phyloP scores from a whole-genome alignment of 805 yeast species.

The Kluyveromyces aestuarii region DNA sequence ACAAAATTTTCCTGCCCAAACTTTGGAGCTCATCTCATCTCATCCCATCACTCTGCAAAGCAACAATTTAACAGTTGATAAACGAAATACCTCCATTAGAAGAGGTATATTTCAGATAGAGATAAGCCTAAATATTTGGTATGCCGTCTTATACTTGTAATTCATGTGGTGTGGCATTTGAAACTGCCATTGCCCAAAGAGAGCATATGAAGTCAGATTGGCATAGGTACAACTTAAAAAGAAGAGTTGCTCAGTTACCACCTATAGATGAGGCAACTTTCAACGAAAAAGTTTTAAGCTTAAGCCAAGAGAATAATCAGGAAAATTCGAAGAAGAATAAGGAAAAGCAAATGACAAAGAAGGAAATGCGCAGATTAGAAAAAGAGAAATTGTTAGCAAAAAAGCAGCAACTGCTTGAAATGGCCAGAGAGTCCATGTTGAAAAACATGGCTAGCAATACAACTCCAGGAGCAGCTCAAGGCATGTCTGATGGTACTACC shows the following conservation, averaged over 20 bases:
- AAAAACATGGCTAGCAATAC: constrained; percentile 16
- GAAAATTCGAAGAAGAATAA: constrained; percentile 9
- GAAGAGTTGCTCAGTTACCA: constrained; percentile 84
- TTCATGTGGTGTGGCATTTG: constrained; percentile 75
- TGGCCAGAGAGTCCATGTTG: constrained; percentile 33
- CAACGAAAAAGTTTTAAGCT: constrained; percentile 52
- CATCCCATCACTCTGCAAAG: background rate
- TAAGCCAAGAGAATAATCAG: constrained; percentile 18
- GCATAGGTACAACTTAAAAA: constrained; percentile 93
- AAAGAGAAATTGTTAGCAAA: constrained; percentile 35
- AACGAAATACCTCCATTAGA: background rate
- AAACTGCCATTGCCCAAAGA: constrained; percentile 69
- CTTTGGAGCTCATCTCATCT: constrained; percentile 1
- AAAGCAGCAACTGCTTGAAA: constrained; percentile 32
- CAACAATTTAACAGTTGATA: background rate
- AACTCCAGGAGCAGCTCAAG: background rate
- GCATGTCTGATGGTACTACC: background rate
- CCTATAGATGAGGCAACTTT: constrained; percentile 58
- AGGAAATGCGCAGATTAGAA: constrained; percentile 34
- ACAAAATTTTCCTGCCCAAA: background rate
- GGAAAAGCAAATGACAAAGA: constrained; percentile 31
- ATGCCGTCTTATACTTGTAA: constrained; percentile 57
- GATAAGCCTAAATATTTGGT: background rate
- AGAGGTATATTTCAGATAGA: background rate
- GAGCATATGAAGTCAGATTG: constrained; percentile 94